Evolutionary conservation across 116 monocot species (phyloP), one percentile per base, ranked within the genome.

Genomic region (Cymodocea nodosa): DNA sequence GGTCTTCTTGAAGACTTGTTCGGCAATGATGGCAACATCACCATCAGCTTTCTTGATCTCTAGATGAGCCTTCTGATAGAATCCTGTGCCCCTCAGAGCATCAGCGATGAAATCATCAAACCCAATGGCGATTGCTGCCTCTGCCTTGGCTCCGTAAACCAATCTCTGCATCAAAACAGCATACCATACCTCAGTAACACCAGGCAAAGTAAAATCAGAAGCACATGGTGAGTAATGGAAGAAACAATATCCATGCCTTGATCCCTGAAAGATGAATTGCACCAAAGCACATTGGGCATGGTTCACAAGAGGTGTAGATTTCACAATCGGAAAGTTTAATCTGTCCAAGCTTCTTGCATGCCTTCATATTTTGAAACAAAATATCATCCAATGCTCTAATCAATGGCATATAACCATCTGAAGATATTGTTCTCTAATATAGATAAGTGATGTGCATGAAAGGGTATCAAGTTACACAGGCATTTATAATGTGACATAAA

Each of bases 261-360:
- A 95, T 87, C 23, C 95, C 63, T 22, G 95, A 82, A 56, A 97
- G 90, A 78, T 90, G 87, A 68, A 97, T 90, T 61, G 90, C 95
- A 64, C 95, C 95, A 57, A 97, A 97, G 76, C 95, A 97, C 95
- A 97, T 90, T 0, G 95, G 95, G 69, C 95, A 97, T 40, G 95
- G 95, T 63, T 97, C 87, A 53, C 95, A 97, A 30, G 91, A 97
- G 5, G 95, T 85, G 77, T 90, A 97, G 4, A 97, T 97, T 62
- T 97, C 95, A 54, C 95, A 97, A 35, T 97, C 95, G 49, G 87
- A 81, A 11, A 97, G 85, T 69, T 90, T 90, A 52, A 87, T 85
- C 68, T 80, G 65, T 53, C 85, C 85, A 4, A 97, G 87, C 52
- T 90, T 97, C 67, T 97, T 97, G 67, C 95, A 97, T 64, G 95